These are phyloP conservation scores for Heritiera littoralis DNA, from an alignment of 345 rosid species.

Conservation along the genomic window DNA sequence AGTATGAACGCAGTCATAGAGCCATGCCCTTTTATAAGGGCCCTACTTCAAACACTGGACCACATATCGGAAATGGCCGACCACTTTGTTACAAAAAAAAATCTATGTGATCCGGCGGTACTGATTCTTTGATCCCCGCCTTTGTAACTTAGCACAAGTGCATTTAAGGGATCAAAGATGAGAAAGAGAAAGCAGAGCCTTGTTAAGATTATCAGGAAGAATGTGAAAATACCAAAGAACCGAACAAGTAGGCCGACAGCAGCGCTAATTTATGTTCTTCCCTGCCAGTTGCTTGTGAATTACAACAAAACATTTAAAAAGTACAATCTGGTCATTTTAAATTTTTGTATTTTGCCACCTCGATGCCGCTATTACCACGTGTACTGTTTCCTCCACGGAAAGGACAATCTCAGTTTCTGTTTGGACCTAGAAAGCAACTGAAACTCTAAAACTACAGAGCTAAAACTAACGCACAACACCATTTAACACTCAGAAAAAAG, in stretches of 20 bases:
- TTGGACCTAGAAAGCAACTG: neutral
- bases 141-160: neutral
- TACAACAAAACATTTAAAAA: neutral
- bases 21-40: neutral
- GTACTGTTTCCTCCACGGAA: neutral
- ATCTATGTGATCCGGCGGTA: neutral
- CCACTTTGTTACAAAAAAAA: neutral
- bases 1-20: neutral
- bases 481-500: neutral
- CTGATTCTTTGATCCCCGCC: neutral
- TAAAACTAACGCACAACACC: neutral
- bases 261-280: slow-evolving; percentile 15
- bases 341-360: neutral
- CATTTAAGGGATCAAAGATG: neutral
- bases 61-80: slow-evolving; percentile 15
- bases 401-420: neutral
- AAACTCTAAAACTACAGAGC: neutral
- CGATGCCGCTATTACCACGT: slow-evolving; percentile 1
- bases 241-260: slow-evolving; percentile 26
- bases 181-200: neutral
- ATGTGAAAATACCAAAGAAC: neutral
- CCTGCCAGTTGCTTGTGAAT: neutral
- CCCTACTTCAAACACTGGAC: neutral
- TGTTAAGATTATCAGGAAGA: neutral
- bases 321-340: slow-evolving; percentile 17